Base-by-base conservation (phyloP, 75 land plant genomes). In the Pinus tabuliformis region DNA sequence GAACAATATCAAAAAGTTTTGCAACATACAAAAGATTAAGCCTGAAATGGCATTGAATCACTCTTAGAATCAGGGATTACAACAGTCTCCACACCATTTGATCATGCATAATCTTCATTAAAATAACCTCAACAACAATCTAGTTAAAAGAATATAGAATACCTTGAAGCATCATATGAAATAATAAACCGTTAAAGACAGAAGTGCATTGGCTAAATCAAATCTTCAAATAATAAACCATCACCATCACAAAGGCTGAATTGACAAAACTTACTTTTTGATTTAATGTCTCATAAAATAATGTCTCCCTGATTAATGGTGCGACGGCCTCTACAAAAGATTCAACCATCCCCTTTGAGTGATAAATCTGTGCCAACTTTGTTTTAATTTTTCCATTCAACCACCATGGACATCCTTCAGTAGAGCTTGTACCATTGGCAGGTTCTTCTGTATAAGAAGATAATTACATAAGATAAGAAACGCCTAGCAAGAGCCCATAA, bases 381-480 rank as follows among this genome's bases (percentile, higher is more conserved):
- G 82, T 74, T 58, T 73, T 83, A 56, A 96, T 76, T 77, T 83
- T 86, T 66, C 84, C 91, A 81, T 88, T 62, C 58, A 80, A 77
- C 94, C 97, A 93, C 97, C 97, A 96, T 26, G 87, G 83, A 26
- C 82, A 83, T 6, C 78, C 66, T 39, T 82, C 76, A 30, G 70
- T 73, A 71, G 66, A 62, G 72, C 60, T 72, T 59, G 52, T 21
- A 28, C 56, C 79, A 64, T 59, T 63, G 60, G 45, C 56, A 45
- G 73, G n/a, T 62, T 72, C 21, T 20, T 78, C 86, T 71, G 63
- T 18, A 80, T 63, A 63, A 39, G 63, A 33, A 6, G 1, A 4
- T 18, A 68, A 72, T 12, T 57, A 20, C 9, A 16, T 8, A 68
- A 68, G 45, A 66, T 28, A 5, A 45, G 37, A 3, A 64, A 61